phyloP scores from a whole-genome alignment of 176 grass and related monocot genomes.

The Paspalum vaginatum region DNA sequence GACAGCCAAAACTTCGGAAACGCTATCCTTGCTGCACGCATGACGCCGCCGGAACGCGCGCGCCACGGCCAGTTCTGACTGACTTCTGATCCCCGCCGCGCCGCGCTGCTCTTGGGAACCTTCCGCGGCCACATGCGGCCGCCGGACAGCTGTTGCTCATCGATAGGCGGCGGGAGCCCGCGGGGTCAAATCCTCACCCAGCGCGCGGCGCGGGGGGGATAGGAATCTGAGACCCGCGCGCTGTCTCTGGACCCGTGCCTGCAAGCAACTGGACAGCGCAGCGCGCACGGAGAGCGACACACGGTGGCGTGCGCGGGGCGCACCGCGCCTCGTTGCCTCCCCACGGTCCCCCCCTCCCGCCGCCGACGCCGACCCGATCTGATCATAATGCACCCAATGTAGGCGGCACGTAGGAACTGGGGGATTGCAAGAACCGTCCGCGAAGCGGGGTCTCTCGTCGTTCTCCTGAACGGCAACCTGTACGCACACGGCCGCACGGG shows the following conservation, averaged over 20 bases:
- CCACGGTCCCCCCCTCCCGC: conserved; percentile 26
- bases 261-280: conserved; percentile 51
- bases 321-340: conserved; percentile 36
- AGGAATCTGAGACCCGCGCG: background rate
- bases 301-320: conserved; percentile 26
- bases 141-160: conserved; percentile 35
- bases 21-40: too few species aligned
- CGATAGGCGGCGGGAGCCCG: background rate
- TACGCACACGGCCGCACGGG: background rate
- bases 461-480: background rate
- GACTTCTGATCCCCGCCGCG: background rate
- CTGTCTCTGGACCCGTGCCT: conserved; percentile 41
- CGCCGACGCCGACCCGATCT: background rate
- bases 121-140: conserved; percentile 34
- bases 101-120: conserved; percentile 21
- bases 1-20: background rate
- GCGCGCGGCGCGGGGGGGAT: background rate
- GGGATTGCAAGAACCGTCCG: background rate
- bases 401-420: background rate
- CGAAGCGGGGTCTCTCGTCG: conserved; percentile 2
- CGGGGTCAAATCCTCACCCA: conserved; percentile 32
- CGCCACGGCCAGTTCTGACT: conserved; percentile 2
- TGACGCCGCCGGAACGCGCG: background rate
- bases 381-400: background rate
- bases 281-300: conserved; percentile 47